Conservation (phyloP, 352 stramenopile species). For the Plasmopara muralis region DNA sequence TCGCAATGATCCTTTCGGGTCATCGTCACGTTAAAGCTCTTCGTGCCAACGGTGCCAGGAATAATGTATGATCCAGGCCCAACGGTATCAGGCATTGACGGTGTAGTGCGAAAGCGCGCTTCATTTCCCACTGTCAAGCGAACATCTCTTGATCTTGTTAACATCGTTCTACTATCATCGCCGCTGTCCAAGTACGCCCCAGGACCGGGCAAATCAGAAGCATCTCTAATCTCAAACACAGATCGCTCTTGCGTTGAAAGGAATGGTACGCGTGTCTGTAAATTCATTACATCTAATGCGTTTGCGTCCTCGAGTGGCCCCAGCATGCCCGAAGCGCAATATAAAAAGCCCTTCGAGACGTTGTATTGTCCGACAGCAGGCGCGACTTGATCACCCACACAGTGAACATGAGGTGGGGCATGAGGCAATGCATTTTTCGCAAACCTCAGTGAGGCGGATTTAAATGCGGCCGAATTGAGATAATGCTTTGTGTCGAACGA, state of each 20-base stretch:
- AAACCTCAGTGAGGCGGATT: conserved; percentile 50
- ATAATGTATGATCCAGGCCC: conserved; percentile 53
- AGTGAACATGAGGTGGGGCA: conserved; percentile 44
- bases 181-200: conserved; percentile 33
- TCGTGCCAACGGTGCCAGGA: conserved; percentile 43
- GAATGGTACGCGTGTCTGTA: conserved; percentile 27
- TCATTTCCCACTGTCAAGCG: conserved; percentile 45
- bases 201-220: conserved; percentile 40
- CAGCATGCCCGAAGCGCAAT: conserved; percentile 3
- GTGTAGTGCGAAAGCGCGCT: conserved; percentile 42
- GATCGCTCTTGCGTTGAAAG: conserved; percentile 37
- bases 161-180: conserved; percentile 4
- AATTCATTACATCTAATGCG: conserved; percentile 6
- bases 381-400: conserved; percentile 33
- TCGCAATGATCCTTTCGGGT: conserved; percentile 15
- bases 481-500: conserved; percentile 31
- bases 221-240: conserved; percentile 37
- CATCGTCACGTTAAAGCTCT: conserved; percentile 73
- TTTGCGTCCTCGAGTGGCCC: conserved; percentile 1
- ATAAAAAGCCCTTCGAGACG: conserved; percentile 23
- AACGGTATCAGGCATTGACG: conserved; percentile 37
- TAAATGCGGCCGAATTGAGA: conserved; percentile 48
- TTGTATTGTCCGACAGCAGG: conserved; percentile 54
- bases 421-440: conserved; percentile 32
- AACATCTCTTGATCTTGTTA: conserved; percentile 33